Evolutionary conservation across 441 rosid genomes (phyloP).

Genomic region (Monsonia emarginata): DNA sequence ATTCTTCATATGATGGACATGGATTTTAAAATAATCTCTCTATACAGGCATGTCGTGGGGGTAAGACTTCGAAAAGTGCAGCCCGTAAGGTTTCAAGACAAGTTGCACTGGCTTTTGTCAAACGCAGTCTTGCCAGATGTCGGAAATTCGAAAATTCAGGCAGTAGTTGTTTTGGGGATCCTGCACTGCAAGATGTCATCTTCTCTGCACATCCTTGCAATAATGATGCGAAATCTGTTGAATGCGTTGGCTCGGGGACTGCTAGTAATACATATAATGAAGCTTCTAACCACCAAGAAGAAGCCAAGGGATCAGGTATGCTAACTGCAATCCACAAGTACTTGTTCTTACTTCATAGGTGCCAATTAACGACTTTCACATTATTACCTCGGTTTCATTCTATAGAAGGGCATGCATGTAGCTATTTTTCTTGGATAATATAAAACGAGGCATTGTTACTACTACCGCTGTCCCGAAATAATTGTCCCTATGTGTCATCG

Average conservation of each 20-base stretch:
- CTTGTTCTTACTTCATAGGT: neutral
- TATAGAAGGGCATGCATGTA: neutral
- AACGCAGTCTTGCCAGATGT: conserved; percentile 47
- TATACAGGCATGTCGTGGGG: conserved; percentile 45
- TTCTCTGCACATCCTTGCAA: conserved; percentile 25
- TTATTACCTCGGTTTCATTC: neutral
- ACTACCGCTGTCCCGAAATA: no score
- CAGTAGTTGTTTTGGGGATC: conserved; percentile 45
- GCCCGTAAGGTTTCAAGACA: conserved; percentile 43
- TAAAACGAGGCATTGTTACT: no score
- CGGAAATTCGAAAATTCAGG: conserved; percentile 45
- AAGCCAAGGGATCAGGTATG: conserved; percentile 27
- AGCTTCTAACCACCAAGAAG: conserved; percentile 17
- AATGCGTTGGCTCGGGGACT: conserved; percentile 13
- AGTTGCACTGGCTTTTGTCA: conserved; percentile 38
- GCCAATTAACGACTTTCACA: neutral
- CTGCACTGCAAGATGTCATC: conserved; percentile 39
- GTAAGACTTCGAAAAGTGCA: conserved; percentile 32
- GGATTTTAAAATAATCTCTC: neutral
- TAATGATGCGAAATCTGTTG: conserved; percentile 22
- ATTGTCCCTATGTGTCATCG: no score
- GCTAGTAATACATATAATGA: conserved; percentile 18
- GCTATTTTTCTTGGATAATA: neutral
- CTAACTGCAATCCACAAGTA: neutral
- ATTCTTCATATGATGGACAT: neutral